Conservation (phyloP, 2,329 filamentous ascomycete species). For the Epicoccum sorghinum region DNA sequence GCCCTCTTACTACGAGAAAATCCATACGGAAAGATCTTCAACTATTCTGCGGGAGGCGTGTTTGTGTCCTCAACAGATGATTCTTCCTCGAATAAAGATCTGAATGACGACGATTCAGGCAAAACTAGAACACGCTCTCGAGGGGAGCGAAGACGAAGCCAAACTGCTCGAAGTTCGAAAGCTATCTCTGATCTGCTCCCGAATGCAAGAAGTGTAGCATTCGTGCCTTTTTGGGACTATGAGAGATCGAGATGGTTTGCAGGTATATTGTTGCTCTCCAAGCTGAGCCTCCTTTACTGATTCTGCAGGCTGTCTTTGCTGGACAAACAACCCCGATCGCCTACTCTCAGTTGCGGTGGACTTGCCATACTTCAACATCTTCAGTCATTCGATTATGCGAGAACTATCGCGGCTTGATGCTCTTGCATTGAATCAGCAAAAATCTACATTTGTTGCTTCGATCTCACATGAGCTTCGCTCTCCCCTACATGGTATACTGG, state of each 20-base stretch:
- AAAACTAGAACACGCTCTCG: background rate
- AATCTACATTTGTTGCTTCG: slow-evolving; percentile 59
- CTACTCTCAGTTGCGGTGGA: slow-evolving; percentile 39
- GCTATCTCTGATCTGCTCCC: slow-evolving; percentile 61
- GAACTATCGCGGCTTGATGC: slow-evolving; percentile 62
- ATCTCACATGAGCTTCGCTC: slow-evolving; percentile 60
- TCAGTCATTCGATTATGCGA: slow-evolving; percentile 60
- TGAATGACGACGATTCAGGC: background rate
- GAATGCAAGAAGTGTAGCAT: slow-evolving; percentile 42
- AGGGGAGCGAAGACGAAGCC: background rate
- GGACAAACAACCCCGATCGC: slow-evolving; percentile 39
- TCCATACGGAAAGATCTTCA: slow-evolving; percentile 36
- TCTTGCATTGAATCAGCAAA: slow-evolving; percentile 51
- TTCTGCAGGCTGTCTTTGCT: slow-evolving; percentile 37
- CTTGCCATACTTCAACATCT: slow-evolving; percentile 44
- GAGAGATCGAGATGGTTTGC: slow-evolving; percentile 46
- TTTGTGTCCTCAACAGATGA: slow-evolving; percentile 31
- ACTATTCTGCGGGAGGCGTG: slow-evolving; percentile 23
- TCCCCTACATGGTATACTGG: slow-evolving; percentile 49
- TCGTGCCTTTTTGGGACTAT: slow-evolving; percentile 50
- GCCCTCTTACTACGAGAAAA: slow-evolving; percentile 30
- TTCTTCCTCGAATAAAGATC: slow-evolving; percentile 6
- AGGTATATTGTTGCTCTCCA: background rate
- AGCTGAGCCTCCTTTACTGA: background rate
- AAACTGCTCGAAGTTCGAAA: slow-evolving; percentile 35